Evolutionary conservation across 1,284 basidiomycete species (phyloP).

Genomic region (Rhodotorula sp.): DNA sequence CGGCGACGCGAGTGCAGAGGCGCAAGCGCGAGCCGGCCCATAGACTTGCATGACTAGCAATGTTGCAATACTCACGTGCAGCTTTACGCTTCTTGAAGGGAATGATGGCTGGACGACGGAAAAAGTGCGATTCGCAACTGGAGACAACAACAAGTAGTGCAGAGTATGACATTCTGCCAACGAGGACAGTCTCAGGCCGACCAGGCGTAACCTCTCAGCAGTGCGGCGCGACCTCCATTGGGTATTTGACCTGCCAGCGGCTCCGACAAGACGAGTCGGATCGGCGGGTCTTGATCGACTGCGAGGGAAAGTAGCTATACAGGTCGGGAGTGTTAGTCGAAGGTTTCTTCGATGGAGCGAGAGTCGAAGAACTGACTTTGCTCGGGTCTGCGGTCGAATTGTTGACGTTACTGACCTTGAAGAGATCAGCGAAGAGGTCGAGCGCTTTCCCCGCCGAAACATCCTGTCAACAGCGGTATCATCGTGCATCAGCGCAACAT

Average conservation of each 20-base stretch:
- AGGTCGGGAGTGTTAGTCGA: too few species aligned
- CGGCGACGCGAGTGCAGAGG: too few species aligned
- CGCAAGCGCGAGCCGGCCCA: not conserved
- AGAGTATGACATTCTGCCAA: too few species aligned
- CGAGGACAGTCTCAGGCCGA: not conserved
- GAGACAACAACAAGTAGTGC: not conserved
- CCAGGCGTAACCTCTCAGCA: conserved; percentile 3
- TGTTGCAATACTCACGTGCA: too few species aligned
- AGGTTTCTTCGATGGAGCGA: too few species aligned
- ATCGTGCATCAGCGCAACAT: not conserved
- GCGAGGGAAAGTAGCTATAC: conserved; percentile 9
- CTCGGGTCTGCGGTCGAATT: conserved; percentile 8
- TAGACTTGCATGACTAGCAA: too few species aligned
- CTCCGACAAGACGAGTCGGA: not conserved
- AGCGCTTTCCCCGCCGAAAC: conserved; percentile 32
- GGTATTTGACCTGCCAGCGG: not conserved
- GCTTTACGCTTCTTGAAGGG: too few species aligned
- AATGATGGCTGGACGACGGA: not conserved
- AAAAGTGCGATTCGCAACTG: not conserved
- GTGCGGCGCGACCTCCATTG: not conserved
- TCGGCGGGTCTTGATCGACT: not conserved
- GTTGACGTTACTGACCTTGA: conserved; percentile 31
- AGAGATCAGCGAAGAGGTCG: conserved; percentile 31
- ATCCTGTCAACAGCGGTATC: too few species aligned
- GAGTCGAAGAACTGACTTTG: conserved; percentile 3